Conservation (phyloP, 345 rosid species). For the Salix purpurea region DNA sequence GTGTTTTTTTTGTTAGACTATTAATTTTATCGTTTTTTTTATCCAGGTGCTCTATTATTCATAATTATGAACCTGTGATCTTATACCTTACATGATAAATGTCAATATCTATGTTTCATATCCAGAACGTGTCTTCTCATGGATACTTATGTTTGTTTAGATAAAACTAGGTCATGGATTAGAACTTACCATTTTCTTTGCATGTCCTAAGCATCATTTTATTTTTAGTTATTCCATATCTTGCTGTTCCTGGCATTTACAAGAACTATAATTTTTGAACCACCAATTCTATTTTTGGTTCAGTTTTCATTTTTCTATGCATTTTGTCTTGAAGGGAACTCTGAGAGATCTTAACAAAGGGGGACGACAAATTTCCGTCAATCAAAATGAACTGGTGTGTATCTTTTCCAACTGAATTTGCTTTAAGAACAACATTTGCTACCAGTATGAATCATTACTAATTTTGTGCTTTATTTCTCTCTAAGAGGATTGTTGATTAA, state of each 20-base stretch:
- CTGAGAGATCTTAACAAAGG: constrained; percentile 47
- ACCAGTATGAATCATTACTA: not conserved
- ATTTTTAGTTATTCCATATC: not conserved
- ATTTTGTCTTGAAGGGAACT: constrained; percentile 36
- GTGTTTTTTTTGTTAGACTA: not conserved
- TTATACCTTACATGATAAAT: not conserved
- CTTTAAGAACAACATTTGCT: not conserved
- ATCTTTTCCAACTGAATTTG: constrained; percentile 1
- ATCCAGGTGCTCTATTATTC: not conserved
- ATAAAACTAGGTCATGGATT: not conserved
- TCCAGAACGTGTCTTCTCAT: not conserved
- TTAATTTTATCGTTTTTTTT: not conserved
- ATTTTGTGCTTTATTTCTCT: not conserved
- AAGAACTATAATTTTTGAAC: not conserved
- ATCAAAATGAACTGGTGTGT: constrained; percentile 40
- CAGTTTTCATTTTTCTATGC: constrained; percentile 5
- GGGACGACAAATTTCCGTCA: constrained; percentile 24
- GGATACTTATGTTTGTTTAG: not conserved
- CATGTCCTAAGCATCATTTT: not conserved
- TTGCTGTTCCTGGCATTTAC: not conserved
- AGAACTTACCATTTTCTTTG: not conserved
- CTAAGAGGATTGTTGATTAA: not conserved
- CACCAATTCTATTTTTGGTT: constrained; percentile 2
- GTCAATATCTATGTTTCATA: not conserved
- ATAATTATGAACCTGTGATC: not conserved